Evolutionary conservation across 805 yeast genomes (phyloP).

Genomic region (Barnettozyma wickerhamii): DNA sequence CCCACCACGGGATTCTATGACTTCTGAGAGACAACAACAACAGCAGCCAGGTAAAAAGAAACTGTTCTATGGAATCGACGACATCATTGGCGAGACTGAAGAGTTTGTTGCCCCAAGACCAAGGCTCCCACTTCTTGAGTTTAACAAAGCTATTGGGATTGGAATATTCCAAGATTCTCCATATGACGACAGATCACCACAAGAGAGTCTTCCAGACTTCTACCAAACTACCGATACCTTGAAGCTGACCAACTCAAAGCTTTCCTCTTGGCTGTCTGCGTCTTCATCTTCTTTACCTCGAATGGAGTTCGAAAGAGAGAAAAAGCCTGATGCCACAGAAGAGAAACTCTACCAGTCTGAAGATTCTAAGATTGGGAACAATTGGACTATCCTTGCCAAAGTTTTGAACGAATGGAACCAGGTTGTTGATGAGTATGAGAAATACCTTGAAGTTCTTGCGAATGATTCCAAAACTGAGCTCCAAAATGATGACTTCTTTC

Average conservation of each 20-base stretch:
- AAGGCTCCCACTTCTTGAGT: conserved; percentile 4
- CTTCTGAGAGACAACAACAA: background rate
- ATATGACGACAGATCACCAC: background rate
- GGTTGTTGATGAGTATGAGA: conserved; percentile 46
- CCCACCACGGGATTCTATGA: background rate
- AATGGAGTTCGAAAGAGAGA: background rate
- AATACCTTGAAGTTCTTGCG: conserved; percentile 9
- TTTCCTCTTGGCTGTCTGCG: conserved; percentile 5
- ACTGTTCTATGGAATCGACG: conserved; percentile 6
- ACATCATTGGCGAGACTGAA: background rate
- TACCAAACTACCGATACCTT: conserved; percentile 2
- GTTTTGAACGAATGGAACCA: conserved; percentile 49
- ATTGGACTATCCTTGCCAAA: conserved; percentile 36
- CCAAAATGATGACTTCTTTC: conserved; percentile 1
- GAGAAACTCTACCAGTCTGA: background rate
- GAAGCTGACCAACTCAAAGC: conserved; percentile 1
- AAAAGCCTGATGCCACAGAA: background rate
- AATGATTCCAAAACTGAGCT: conserved; percentile 7
- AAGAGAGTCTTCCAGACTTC: no score
- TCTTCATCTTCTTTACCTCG: conserved; percentile 1
- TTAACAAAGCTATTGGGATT: conserved; percentile 1
- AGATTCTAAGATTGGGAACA: conserved; percentile 6
- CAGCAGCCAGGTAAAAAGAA: background rate
- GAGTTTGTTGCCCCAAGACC: conserved; percentile 4
- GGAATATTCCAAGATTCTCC: background rate